phyloP scores from a whole-genome alignment of 1,284 basidiomycete species.

The Trichosporon sp. region DNA sequence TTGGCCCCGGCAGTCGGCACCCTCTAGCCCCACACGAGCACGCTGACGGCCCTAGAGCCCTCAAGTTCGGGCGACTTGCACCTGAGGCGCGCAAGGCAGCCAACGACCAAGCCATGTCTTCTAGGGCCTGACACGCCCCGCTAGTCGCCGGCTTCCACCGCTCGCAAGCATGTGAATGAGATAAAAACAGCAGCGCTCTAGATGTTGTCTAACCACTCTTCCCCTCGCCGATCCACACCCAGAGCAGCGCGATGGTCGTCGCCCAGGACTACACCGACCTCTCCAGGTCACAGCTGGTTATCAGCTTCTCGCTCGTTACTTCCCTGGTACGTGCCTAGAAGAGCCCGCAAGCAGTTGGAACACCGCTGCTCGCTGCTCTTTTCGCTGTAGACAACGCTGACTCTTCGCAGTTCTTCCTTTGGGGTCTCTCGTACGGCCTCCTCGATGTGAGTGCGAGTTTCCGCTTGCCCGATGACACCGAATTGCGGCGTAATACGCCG shows the following conservation, averaged over 20 bases:
- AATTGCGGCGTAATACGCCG: not conserved
- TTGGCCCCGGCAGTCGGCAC: not conserved
- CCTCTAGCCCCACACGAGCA: not conserved
- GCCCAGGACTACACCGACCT: constrained; percentile 25
- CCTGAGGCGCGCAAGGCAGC: not conserved
- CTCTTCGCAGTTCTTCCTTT: constrained; percentile 24
- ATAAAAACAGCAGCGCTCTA: not conserved
- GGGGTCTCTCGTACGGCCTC: constrained; percentile 34
- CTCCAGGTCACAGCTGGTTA: constrained; percentile 14
- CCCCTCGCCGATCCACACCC: not conserved
- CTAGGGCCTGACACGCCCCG: not conserved
- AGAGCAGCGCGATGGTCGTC: not conserved
- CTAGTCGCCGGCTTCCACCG: not conserved
- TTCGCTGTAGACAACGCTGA: not conserved
- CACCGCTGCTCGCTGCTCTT: not conserved
- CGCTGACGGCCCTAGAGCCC: not conserved
- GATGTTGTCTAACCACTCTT: not conserved
- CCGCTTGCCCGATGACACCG: constrained; percentile 3
- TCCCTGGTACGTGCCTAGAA: constrained; percentile 12
- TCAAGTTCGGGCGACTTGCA: not conserved
- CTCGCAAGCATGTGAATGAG: not conserved
- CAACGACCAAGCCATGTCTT: not conserved
- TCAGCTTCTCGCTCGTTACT: constrained; percentile 26
- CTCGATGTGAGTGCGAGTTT: constrained; percentile 27
- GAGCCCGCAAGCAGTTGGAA: not conserved